Evolutionary conservation across 768 basidiomycete species (phyloP).

Genomic region (Calocera viscosa): DNA sequence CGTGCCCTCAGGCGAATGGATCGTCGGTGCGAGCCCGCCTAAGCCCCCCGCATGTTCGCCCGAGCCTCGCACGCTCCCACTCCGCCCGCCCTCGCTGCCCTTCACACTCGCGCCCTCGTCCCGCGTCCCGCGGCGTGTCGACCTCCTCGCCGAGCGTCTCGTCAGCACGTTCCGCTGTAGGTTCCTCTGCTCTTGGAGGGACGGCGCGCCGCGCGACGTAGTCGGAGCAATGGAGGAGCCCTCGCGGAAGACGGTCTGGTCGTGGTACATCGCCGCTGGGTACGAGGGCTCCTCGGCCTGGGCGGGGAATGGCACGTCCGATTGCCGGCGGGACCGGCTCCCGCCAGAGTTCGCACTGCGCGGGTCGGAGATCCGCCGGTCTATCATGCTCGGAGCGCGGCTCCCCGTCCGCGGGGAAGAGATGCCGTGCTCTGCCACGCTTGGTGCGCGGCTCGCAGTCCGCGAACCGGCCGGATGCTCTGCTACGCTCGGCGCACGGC

Average conservation of each 20-base stretch:
- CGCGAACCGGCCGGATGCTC: no score
- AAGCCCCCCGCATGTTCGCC: neutral
- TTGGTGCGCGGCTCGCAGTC: no score
- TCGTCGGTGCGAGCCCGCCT: neutral
- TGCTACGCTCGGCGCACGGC: no score
- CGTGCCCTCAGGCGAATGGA: neutral
- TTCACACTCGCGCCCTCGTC: neutral
- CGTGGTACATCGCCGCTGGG: constrained; percentile 1
- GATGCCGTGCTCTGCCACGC: neutral
- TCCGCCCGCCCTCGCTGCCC: neutral
- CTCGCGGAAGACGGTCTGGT: constrained; percentile 4
- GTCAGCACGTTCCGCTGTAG: neutral
- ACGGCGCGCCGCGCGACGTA: neutral
- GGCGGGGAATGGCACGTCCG: neutral
- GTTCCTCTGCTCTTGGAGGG: neutral
- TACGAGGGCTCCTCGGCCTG: neutral
- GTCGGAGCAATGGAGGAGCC: neutral
- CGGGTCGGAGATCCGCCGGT: neutral
- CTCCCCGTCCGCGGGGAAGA: neutral
- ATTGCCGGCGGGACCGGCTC: neutral
- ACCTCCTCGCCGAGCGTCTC: neutral
- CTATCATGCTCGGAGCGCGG: neutral
- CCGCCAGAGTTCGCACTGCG: neutral
- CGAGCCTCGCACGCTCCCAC: neutral
- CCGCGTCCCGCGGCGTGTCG: neutral